phyloP scores from a whole-genome alignment of 495 filamentous ascomycete species.

The Sordaria brevicollis region DNA sequence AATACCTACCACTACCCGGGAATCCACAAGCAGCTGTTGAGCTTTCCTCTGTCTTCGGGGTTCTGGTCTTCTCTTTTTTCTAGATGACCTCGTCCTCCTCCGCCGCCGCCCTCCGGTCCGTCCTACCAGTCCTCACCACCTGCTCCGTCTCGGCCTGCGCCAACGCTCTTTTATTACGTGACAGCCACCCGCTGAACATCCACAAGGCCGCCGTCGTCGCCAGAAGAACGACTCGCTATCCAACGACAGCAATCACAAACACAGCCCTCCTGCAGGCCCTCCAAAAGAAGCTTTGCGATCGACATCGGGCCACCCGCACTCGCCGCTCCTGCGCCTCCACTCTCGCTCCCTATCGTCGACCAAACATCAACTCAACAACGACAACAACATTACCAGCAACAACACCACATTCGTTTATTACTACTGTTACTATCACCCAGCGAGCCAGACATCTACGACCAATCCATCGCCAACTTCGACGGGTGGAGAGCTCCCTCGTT shows the following conservation, averaged over 20 bases:
- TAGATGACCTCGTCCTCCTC: constrained; percentile 26
- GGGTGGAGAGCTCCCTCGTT: background rate
- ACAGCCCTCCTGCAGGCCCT: background rate
- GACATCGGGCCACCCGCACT: constrained; percentile 12
- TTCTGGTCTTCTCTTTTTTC: constrained; percentile 3
- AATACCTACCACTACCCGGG: background rate
- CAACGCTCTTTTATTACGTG: constrained; percentile 26
- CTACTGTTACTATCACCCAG: background rate
- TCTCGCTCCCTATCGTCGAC: constrained; percentile 17
- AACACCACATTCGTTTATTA: constrained; percentile 10
- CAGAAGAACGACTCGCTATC: constrained; percentile 18
- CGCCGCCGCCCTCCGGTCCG: background rate
- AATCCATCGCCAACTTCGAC: background rate
- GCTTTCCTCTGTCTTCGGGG: background rate
- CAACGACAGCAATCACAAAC: background rate
- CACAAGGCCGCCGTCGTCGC: constrained; percentile 25
- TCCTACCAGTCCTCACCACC: constrained; percentile 1
- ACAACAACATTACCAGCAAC: background rate
- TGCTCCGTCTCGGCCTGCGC: constrained; percentile 25
- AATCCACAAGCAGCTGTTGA: background rate
- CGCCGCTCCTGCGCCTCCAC: constrained; percentile 11
- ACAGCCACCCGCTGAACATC: constrained; percentile 19
- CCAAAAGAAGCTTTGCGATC: background rate
- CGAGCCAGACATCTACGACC: background rate
- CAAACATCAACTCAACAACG: constrained; percentile 3